phyloP scores from a whole-genome alignment of 148 eudicot genomes.

The Polygonum aviculare region DNA sequence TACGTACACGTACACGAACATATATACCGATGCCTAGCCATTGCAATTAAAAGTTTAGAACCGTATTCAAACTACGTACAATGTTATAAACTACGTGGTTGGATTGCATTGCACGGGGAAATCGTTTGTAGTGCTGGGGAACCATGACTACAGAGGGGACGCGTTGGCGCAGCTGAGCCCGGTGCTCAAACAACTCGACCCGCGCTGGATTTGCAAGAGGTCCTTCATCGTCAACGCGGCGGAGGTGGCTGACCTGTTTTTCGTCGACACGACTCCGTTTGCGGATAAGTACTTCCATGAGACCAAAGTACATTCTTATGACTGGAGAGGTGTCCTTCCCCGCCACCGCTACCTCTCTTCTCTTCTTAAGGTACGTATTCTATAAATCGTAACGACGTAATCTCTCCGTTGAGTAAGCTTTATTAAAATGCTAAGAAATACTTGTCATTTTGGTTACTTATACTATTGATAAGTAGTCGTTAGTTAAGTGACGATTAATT shows the following conservation, averaged over 20 bases:
- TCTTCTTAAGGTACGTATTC: conserved; percentile 37
- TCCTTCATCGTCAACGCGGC: conserved; percentile 58
- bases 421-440: too few relatives aligned
- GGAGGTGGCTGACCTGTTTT: conserved; percentile 49
- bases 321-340: conserved; percentile 67
- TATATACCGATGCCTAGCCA: too few relatives aligned
- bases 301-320: conserved; percentile 31
- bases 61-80: not conserved
- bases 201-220: conserved; percentile 60
- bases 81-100: not conserved
- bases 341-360: conserved; percentile 29
- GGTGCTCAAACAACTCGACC: conserved; percentile 34
- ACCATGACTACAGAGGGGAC: conserved; percentile 82
- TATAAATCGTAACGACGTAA: too few relatives aligned
- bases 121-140: conserved; percentile 49
- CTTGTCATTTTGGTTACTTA: too few relatives aligned
- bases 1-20: not conserved
- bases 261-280: conserved; percentile 78
- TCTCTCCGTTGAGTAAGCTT: too few relatives aligned
- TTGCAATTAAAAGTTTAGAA: too few relatives aligned
- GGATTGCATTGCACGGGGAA: too few relatives aligned
- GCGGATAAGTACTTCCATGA: conserved; percentile 43
- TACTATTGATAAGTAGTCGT: too few relatives aligned
- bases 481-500: not conserved
- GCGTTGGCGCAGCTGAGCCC: conserved; percentile 61